These are phyloP conservation scores for Hippophae gyantsensis DNA, from an alignment of 306 rosid species.

Conservation along the genomic window DNA sequence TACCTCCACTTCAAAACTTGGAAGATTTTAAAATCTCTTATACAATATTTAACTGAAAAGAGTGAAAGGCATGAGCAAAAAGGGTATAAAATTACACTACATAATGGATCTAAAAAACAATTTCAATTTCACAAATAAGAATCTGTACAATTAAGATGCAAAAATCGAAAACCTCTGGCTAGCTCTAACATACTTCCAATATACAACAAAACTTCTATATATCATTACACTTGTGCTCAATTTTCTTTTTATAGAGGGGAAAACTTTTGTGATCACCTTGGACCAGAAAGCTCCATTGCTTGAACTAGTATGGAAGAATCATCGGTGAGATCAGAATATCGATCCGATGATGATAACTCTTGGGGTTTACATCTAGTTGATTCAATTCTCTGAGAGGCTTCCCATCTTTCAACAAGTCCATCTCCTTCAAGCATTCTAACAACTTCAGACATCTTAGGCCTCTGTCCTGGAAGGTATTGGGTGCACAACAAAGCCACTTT, in stretches of 20 bases:
- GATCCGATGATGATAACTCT: constrained; percentile 59
- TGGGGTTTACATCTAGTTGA: constrained; percentile 45
- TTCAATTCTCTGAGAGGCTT: constrained; percentile 70
- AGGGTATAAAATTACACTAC: too few species aligned
- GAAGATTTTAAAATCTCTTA: too few species aligned
- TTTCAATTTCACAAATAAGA: too few species aligned
- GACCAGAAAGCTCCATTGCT: constrained; percentile 99
- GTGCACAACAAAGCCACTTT: constrained; percentile 78
- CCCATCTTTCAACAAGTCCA: constrained; percentile 88
- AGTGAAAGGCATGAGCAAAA: too few species aligned
- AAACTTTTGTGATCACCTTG: constrained; percentile 40
- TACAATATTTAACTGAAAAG: too few species aligned
- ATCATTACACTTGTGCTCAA: constrained; percentile 10
- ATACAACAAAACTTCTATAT: too few species aligned
- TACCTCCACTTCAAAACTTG: too few species aligned
- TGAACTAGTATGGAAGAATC: constrained; percentile 82
- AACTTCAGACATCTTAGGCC: constrained; percentile 92
- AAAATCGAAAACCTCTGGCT: too few species aligned
- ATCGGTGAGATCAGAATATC: constrained; percentile 87
- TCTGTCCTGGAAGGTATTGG: constrained; percentile 72
- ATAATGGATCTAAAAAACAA: too few species aligned
- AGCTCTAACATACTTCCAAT: too few species aligned
- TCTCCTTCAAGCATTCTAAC: constrained; percentile 96
- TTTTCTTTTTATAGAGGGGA: constrained; percentile 11
- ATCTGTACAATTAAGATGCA: too few species aligned